These are phyloP conservation scores for Phellinidium pouzarii DNA, from an alignment of 1,284 basidiomycete species.

Conservation along the genomic window DNA sequence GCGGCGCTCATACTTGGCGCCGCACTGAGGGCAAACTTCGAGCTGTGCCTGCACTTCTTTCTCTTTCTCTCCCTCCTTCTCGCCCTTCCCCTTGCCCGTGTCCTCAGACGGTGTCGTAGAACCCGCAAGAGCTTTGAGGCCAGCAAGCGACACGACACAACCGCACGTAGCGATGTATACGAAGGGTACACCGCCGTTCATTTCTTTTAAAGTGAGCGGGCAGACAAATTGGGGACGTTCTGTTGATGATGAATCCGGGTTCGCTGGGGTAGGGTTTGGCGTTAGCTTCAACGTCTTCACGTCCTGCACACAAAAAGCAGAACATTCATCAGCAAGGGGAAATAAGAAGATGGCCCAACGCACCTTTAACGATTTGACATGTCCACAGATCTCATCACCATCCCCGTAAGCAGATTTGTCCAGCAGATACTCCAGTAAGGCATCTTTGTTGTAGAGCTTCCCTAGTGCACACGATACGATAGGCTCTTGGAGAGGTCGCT, in stretches of 20 bases:
- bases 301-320: conserved; percentile 49
- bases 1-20: conserved; percentile 51
- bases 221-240: conserved; percentile 74
- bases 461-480: conserved; percentile 86
- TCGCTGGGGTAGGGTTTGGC: conserved; percentile 48
- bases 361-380: conserved; percentile 84
- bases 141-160: conserved; percentile 80
- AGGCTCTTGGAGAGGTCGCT: conserved; percentile 80
- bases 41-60: conserved; percentile 27
- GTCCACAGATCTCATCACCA: conserved; percentile 78
- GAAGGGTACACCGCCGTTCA: conserved; percentile 87
- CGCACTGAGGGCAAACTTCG: conserved; percentile 70
- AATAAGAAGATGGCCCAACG: conserved; percentile 22
- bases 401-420: conserved; percentile 76
- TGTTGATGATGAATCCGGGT: conserved; percentile 29
- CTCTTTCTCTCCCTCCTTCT: conserved; percentile 24
- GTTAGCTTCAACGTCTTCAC: conserved; percentile 78
- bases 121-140: conserved; percentile 54
- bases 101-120: conserved; percentile 30
- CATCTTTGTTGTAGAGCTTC: conserved; percentile 92
- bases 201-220: conserved; percentile 85
- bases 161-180: conserved; percentile 82
- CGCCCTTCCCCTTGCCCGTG: conserved; percentile 20
- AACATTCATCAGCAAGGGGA: background rate
- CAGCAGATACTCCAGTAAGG: conserved; percentile 80